phyloP scores from a whole-genome alignment of 495 filamentous ascomycete genomes.

The Xylaria flabelliformis region DNA sequence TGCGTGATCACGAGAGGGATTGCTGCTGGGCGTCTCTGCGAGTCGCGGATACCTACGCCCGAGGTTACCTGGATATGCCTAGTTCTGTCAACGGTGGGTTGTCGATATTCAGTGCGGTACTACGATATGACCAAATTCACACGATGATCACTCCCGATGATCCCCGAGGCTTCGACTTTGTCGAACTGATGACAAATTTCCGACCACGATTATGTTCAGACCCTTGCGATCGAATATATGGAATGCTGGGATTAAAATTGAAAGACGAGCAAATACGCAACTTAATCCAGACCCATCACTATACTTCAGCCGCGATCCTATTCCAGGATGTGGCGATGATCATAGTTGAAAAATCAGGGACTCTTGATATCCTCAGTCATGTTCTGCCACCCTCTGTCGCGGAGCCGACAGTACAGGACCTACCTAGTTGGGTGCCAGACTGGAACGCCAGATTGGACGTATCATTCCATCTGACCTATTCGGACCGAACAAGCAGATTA shows the following conservation, averaged over 20 bases:
- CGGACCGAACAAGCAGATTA: neutral
- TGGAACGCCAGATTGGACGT: neutral
- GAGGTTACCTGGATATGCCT: neutral
- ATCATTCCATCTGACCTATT: neutral
- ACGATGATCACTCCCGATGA: neutral
- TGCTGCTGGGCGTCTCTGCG: neutral
- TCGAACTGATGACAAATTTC: neutral
- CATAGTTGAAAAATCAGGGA: neutral
- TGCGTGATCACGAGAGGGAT: neutral
- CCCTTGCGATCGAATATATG: neutral
- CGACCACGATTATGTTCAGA: neutral
- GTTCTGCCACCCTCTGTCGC: neutral
- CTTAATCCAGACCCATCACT: neutral
- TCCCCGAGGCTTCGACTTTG: neutral
- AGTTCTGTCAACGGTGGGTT: neutral
- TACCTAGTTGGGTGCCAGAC: neutral
- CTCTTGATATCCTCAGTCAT: neutral
- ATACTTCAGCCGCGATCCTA: neutral
- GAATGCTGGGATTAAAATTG: neutral
- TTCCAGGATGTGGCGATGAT: neutral
- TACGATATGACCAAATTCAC: constrained; percentile 2
- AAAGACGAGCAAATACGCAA: neutral
- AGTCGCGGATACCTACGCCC: neutral
- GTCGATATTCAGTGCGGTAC: neutral
- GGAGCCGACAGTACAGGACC: neutral